These are phyloP conservation scores for Globisporangium abappressorium DNA, from an alignment of 352 stramenopile species.

Conservation along the genomic window DNA sequence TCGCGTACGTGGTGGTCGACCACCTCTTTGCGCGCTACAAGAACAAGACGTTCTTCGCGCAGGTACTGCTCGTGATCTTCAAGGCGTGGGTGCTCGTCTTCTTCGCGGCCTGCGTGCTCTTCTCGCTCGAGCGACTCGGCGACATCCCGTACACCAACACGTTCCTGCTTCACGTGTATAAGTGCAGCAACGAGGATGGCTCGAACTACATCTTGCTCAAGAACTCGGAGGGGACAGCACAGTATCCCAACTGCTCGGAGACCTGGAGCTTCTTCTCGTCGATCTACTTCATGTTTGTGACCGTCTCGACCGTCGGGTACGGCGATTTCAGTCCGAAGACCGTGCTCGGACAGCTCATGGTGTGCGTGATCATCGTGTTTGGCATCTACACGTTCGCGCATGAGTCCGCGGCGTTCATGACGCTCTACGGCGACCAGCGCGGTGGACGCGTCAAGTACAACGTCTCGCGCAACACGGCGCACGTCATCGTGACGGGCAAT, in stretches of 20 bases:
- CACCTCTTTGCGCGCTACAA: conserved; percentile 65
- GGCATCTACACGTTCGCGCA: conserved; percentile 88
- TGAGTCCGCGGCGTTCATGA: conserved; percentile 75
- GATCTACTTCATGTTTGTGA: conserved; percentile 90
- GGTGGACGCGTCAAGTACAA: conserved; percentile 57
- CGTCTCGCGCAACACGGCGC: conserved; percentile 57
- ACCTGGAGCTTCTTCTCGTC: conserved; percentile 87
- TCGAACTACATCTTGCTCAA: conserved; percentile 47
- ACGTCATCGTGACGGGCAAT: conserved; percentile 87
- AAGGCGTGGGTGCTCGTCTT: conserved; percentile 79
- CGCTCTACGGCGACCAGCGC: conserved; percentile 70
- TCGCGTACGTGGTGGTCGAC: conserved; percentile 79
- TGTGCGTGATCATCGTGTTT: conserved; percentile 83
- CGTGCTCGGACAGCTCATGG: conserved; percentile 68
- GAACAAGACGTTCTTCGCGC: conserved; percentile 79
- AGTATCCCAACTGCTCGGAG: conserved; percentile 61
- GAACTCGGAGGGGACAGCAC: conserved; percentile 44
- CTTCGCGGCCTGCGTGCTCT: conserved; percentile 78
- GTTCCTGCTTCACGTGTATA: conserved; percentile 85
- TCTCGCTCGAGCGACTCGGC: conserved; percentile 81
- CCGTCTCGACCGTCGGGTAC: conserved; percentile 84
- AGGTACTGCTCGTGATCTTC: conserved; percentile 76
- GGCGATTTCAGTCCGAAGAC: conserved; percentile 86
- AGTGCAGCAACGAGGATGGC: conserved; percentile 58
- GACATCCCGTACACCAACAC: conserved; percentile 79